phyloP scores from a whole-genome alignment of 768 basidiomycete species.

The Vararia minispora region DNA sequence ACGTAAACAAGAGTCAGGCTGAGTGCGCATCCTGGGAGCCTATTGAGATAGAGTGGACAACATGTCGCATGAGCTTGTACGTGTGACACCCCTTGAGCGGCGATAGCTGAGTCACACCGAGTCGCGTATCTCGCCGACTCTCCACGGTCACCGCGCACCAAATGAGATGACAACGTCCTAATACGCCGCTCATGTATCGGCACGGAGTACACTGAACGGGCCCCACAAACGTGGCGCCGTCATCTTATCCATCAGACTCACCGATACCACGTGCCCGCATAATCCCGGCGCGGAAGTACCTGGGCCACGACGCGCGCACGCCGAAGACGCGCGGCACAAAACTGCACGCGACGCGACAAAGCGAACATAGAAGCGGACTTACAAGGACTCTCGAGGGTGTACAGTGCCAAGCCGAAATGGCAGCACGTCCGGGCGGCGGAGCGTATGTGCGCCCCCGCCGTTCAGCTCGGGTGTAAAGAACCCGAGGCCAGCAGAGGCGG shows the following conservation, averaged over 20 bases:
- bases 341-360: too few relatives aligned
- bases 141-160: too few relatives aligned
- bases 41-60: slow-evolving; percentile 12
- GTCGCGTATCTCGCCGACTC: too few relatives aligned
- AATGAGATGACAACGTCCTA: too few relatives aligned
- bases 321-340: not conserved
- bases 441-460: slow-evolving; percentile 42
- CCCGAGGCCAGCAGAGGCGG: slow-evolving; percentile 52
- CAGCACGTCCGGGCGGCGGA: slow-evolving; percentile 40
- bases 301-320: not conserved
- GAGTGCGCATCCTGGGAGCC: too few relatives aligned
- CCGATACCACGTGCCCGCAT: not conserved
- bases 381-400: slow-evolving; percentile 57
- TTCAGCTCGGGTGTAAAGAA: slow-evolving; percentile 74
- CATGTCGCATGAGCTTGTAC: not conserved
- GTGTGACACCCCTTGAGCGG: too few relatives aligned
- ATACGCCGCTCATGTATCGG: too few relatives aligned
- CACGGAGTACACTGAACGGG: too few relatives aligned
- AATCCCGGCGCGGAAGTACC: too few relatives aligned
- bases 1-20: too few relatives aligned
- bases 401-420: slow-evolving; percentile 47
- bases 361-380: slow-evolving; percentile 16
- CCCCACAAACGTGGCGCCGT: too few relatives aligned
- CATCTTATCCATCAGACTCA: slow-evolving; percentile 7
- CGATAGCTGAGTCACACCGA: too few relatives aligned